Evolutionary conservation across 805 yeast species (phyloP).

Genomic region (Saccharomycopsis fermentans): DNA sequence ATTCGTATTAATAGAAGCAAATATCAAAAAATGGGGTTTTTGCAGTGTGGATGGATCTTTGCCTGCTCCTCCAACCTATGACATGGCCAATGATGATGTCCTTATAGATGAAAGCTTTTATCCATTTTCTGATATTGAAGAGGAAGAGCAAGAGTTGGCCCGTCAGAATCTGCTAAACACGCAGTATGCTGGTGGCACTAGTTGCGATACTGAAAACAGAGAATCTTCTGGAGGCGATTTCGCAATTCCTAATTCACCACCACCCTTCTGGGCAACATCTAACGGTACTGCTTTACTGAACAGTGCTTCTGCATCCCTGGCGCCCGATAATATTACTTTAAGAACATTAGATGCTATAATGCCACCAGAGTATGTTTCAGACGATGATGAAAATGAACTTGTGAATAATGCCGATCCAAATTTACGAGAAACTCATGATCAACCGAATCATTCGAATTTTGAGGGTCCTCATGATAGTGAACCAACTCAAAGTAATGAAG

Average conservation of each 20-base stretch:
- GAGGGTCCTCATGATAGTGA: not conserved
- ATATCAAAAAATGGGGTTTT: constrained; percentile 91
- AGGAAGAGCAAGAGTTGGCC: not conserved
- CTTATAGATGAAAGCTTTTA: constrained; percentile 30
- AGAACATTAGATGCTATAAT: constrained; percentile 11
- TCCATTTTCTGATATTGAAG: not conserved
- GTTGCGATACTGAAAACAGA: not conserved
- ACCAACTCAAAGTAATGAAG: not conserved
- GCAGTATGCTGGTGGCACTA: not conserved
- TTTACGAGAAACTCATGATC: not conserved
- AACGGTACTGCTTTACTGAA: constrained; percentile 8
- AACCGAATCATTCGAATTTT: not conserved
- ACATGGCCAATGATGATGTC: constrained; percentile 67
- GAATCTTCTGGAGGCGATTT: not conserved
- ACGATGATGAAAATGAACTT: not conserved
- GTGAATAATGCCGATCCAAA: not conserved
- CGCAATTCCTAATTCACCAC: constrained; percentile 15
- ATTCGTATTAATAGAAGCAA: constrained; percentile 82
- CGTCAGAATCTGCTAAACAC: not conserved
- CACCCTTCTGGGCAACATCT: constrained; percentile 18
- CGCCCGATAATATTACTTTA: constrained; percentile 16
- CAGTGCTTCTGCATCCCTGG: not conserved
- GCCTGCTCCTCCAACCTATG: constrained; percentile 91
- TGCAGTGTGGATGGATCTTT: constrained; percentile 81
- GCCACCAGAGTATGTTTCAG: constrained; percentile 14